Percentiles rank a stretch among this genome's conserved stretches.
Conservation (phyloP, 2,329 filamentous ascomycete genomes). For the Byssothecium circinans region DNA sequence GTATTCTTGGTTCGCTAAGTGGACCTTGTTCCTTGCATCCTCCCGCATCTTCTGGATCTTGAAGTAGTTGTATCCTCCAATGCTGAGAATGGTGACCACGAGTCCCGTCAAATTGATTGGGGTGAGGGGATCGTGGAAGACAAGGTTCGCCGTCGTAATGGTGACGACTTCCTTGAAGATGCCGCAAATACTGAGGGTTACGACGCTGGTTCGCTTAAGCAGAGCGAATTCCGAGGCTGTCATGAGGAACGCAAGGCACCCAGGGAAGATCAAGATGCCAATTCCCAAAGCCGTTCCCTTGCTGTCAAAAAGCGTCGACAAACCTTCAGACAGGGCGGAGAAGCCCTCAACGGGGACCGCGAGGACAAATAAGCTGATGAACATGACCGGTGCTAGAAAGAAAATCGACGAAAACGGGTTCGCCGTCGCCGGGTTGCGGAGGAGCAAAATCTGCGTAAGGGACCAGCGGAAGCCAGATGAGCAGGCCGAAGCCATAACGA, state of each 20-base stretch:
- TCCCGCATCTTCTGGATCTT: constrained; percentile 87
- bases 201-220: constrained; percentile 90
- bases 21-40: constrained; percentile 62
- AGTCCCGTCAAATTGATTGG: constrained; percentile 85
- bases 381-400: constrained; percentile 98
- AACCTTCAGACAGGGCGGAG: constrained; percentile 64
- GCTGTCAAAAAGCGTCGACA: constrained; percentile 63
- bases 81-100: constrained; percentile 84
- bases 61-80: constrained; percentile 89
- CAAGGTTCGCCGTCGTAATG: constrained; percentile 81
- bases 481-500: constrained; percentile 91
- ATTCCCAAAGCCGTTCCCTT: constrained; percentile 70
- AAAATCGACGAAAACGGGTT: constrained; percentile 98
- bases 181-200: constrained; percentile 92
- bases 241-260: constrained; percentile 91
- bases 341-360: constrained; percentile 87
- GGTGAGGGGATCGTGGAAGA: constrained; percentile 88
- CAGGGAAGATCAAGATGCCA: constrained; percentile 82
- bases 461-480: constrained; percentile 97
- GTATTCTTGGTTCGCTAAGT: constrained; percentile 44
- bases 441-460: constrained; percentile 94
- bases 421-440: constrained; percentile 90
- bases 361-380: constrained; percentile 75
- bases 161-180: constrained; percentile 99
- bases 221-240: constrained; percentile 94